Conservation (phyloP, 129 eudicot species). For the Pulicaria dysenterica region DNA sequence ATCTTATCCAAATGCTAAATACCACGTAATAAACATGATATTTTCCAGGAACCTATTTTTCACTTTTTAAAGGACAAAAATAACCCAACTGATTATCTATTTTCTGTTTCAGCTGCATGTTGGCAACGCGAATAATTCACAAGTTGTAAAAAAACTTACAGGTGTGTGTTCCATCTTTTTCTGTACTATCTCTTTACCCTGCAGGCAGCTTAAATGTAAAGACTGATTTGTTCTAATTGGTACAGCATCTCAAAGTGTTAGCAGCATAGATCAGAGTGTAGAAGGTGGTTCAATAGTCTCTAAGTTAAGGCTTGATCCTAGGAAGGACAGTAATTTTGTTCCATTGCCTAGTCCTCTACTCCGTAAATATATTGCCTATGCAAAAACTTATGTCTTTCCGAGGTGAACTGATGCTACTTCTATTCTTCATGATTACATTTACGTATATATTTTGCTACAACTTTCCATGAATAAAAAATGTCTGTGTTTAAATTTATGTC, state of each 20-base stretch:
- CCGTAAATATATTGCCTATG: conserved; percentile 92
- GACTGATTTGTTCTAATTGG: background rate
- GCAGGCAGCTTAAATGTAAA: conserved; percentile 20
- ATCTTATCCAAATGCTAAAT: no score
- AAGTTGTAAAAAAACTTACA: conserved; percentile 56
- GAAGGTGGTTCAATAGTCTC: conserved; percentile 57
- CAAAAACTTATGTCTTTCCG: conserved; percentile 76
- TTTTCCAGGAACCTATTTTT: no score
- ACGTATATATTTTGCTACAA: background rate
- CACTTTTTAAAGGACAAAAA: no score
- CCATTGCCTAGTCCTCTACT: conserved; percentile 85
- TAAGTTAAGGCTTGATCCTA: conserved; percentile 74
- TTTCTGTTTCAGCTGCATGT: conserved; percentile 71
- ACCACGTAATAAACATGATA: no score
- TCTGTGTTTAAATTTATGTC: conserved; percentile 18
- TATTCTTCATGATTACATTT: background rate
- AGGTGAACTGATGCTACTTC: conserved; percentile 50
- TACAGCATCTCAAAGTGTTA: conserved; percentile 52
- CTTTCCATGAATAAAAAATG: background rate
- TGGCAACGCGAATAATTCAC: conserved; percentile 59
- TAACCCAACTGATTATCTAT: no score
- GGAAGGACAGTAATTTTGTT: conserved; percentile 64
- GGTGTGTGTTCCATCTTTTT: conserved; percentile 44
- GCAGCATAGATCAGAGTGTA: conserved; percentile 38
- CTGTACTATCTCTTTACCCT: background rate